Base-by-base conservation (phyloP, 1,284 basidiomycete genomes). In the Violaceomyces palustris region DNA sequence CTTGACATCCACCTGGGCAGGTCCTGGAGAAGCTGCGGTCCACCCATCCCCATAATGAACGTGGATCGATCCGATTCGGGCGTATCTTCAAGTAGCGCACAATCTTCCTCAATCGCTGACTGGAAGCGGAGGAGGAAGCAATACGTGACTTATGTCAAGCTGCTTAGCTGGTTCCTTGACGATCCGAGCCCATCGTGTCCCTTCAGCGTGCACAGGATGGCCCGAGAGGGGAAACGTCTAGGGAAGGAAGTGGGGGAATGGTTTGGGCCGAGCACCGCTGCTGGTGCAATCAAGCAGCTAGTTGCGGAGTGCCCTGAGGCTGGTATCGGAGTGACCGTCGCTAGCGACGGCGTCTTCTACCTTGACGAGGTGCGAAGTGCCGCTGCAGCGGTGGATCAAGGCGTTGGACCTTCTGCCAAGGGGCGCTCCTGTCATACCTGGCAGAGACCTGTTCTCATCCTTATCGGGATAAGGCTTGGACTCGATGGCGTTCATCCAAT, bases 261-360 rank as follows among this genome's bases (percentile, higher is more conserved):
- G 93, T 97, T 97, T 67, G 93, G 93, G 0, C 93, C 93, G 0
- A 93, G 88, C 69, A 93, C 89, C 0, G 93, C 93, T 23, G 90
- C 92, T 6, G 91, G 91, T 26, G 92, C 90, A 12, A 87, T 97
- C 77, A 89, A 87, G 85, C 49, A 61, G 42, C 54, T 72, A 0
- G 81, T 94, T 7, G 32, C 38, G 4, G 79, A 81, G 0, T 96
- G 87, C 74, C 84, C 87, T 2, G 83, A 86, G 38, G 84, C 86
- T 25, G 85, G 85, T 0, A 76, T 97, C 8, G 83, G 86, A 6
- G 88, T 96, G 0, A 81, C 85, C 3, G 81, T 90, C 4, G 88
- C 82, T 0, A 53, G 59, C 36, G 93, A 97, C 68, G 82, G 86
- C 10, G 83, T 84, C 14, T 77, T 97, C 8, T 94, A 87, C 74